Conservation (phyloP, 805 yeast species). For the Kodamaea laetipori region DNA sequence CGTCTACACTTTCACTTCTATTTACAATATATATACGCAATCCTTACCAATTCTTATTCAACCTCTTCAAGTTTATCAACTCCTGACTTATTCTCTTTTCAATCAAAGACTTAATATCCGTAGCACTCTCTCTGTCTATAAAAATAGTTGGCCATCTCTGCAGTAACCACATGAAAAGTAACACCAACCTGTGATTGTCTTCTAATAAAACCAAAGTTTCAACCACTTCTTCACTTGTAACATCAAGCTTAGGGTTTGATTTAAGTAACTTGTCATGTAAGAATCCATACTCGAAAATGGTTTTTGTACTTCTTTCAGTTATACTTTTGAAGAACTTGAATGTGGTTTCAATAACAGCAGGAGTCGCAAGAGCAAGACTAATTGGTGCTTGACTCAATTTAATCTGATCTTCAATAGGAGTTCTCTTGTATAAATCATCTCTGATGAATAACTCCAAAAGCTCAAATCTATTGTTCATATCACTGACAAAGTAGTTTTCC, state of each 20-base stretch:
- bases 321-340: slow-evolving; percentile 56
- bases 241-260: slow-evolving; percentile 22
- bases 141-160: slow-evolving; percentile 84
- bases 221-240: slow-evolving; percentile 23
- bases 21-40: neutral
- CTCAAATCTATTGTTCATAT: slow-evolving; percentile 38
- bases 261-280: slow-evolving; percentile 28
- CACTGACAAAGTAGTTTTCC: slow-evolving; percentile 39
- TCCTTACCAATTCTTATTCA: slow-evolving; percentile 17
- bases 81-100: slow-evolving; percentile 62
- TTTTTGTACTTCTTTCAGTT: slow-evolving; percentile 53
- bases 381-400: slow-evolving; percentile 66
- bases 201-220: slow-evolving; percentile 48
- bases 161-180: slow-evolving; percentile 80
- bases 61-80: slow-evolving; percentile 32
- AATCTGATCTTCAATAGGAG: slow-evolving; percentile 58
- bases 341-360: slow-evolving; percentile 44
- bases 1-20: too few species aligned
- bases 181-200: slow-evolving; percentile 63
- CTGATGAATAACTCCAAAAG: slow-evolving; percentile 48
- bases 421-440: slow-evolving; percentile 23
- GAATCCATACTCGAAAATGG: slow-evolving; percentile 54
- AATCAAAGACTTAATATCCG: slow-evolving; percentile 65
- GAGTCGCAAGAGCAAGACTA: slow-evolving; percentile 31
- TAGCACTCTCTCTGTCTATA: slow-evolving; percentile 74